Conservation (phyloP, 225 moss, liverwort and hornwort genomes). For the Rhytidiadelphus loreus region DNA sequence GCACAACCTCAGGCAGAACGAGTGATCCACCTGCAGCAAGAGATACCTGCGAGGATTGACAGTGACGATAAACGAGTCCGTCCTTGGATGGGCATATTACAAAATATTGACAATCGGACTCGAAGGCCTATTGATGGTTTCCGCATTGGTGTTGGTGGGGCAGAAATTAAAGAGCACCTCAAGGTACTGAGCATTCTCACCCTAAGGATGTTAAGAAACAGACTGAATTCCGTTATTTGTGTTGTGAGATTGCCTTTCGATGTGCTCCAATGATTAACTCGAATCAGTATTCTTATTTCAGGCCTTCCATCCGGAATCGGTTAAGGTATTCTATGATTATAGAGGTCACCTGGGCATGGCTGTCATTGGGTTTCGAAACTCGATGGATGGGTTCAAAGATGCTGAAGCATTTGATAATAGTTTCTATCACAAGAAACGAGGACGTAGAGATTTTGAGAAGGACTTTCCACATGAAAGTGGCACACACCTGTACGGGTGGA, state of each 20-base stretch:
- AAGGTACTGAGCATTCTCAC: slow-evolving; percentile 1
- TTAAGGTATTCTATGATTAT: slow-evolving; percentile 37
- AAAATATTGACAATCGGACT: slow-evolving; percentile 46
- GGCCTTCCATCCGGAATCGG: slow-evolving; percentile 44
- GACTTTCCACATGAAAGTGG: background rate
- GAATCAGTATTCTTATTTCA: background rate
- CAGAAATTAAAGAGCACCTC: slow-evolving; percentile 42
- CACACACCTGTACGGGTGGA: slow-evolving; percentile 60
- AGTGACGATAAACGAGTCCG: slow-evolving; percentile 39
- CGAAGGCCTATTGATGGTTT: background rate
- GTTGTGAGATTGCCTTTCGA: background rate
- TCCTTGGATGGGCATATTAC: slow-evolving; percentile 65
- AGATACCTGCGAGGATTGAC: slow-evolving; percentile 28
- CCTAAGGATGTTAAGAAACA: background rate
- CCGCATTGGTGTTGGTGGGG: slow-evolving; percentile 34
- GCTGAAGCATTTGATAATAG: slow-evolving; percentile 67
- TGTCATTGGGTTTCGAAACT: slow-evolving; percentile 41
- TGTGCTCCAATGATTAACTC: background rate
- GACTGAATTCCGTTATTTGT: background rate
- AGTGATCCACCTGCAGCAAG: slow-evolving; percentile 26
- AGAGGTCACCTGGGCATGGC: slow-evolving; percentile 52
- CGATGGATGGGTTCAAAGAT: slow-evolving; percentile 56
- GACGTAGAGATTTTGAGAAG: slow-evolving; percentile 52
- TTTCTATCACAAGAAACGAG: slow-evolving; percentile 29
- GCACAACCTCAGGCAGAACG: slow-evolving; percentile 49